Evolutionary conservation across 1,139 yeast species (phyloP), one percentile per base, ranked within the genome.

Genomic region (Eremothecium sinecaudum): DNA sequence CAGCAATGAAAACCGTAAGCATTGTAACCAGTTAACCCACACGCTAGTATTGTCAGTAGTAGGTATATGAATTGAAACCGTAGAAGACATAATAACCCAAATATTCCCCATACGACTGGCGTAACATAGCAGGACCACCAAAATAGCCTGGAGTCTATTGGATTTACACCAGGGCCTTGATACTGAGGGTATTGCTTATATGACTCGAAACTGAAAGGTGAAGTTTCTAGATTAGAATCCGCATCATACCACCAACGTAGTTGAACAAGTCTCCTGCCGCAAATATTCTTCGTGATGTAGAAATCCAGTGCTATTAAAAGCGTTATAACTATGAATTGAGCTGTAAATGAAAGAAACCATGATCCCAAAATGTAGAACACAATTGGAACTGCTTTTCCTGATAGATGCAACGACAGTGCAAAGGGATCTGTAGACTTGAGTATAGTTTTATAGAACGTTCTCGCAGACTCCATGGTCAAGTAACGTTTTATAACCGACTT

Each of bases 171-270:
- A 35, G 53, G 49, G 5, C 52, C 55, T 3, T 47, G 44, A 15
- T 18, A 13, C 4, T 34, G 31, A 1, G 47, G 43, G 23, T 50
- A 54, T 35, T 56, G 55, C 35, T 56, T 57, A 34, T 48, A 47
- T 3, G 59, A 52, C 41, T 57, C 62, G 31, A 53, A 54, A 14
- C 45, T 50, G 33, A 57, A 53, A 2, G 37, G 32, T 15, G 34
- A 22, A 5, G 51, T 48, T 14, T 71, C 25, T 69, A 67, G 52
- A 12, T 45, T 43, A 9, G 43, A 36, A 2, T 53, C 42, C 1
- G 54, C 46, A 34, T 80, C 87, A 55, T 83, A 84, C 94, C 95
- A 86, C 95, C 96, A 87, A 46, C 98, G 69, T 43, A 90, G 67
- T 0, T 96, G 97, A 5, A 90, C 97, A 37, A 90, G 61, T 36